Percentiles rank a stretch among this genome's conserved stretches.
These are phyloP conservation scores for Akanthomyces dipterigenus DNA, from an alignment of 2,329 filamentous ascomycete genomes.

Conservation along the genomic window DNA sequence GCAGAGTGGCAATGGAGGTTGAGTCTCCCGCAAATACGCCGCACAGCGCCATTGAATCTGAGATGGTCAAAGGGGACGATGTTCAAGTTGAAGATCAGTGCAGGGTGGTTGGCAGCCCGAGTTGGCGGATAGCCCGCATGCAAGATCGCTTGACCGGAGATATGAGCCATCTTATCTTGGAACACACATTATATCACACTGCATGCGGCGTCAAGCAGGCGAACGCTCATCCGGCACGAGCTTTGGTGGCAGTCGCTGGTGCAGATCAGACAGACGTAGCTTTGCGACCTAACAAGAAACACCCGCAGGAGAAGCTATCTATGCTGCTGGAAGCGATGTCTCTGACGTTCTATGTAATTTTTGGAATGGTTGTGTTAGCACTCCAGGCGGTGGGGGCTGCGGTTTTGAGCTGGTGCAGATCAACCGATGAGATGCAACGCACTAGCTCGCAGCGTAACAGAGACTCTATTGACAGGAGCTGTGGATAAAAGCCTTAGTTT, in stretches of 20 bases:
- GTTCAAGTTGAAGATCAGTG: not conserved
- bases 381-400: not conserved
- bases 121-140: not conserved
- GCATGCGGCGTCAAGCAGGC: too few relatives aligned
- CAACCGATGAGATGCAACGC: too few relatives aligned
- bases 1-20: not conserved
- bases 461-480: too few relatives aligned
- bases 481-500: too few relatives aligned
- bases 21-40: not conserved
- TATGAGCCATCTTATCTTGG: not conserved
- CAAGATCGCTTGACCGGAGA: not conserved
- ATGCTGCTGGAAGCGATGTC: not conserved
- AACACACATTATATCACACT: not conserved
- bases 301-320: too few relatives aligned
- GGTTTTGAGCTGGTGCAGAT: not conserved
- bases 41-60: not conserved
- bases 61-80: too few relatives aligned
- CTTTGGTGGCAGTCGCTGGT: not conserved
- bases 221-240: not conserved
- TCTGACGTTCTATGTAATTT: not conserved
- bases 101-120: not conserved
- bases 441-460: too few relatives aligned
- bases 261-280: not conserved
- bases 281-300: not conserved
- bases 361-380: not conserved